Base-by-base conservation (phyloP, 1,284 basidiomycete species). In the Boletus smithii region DNA sequence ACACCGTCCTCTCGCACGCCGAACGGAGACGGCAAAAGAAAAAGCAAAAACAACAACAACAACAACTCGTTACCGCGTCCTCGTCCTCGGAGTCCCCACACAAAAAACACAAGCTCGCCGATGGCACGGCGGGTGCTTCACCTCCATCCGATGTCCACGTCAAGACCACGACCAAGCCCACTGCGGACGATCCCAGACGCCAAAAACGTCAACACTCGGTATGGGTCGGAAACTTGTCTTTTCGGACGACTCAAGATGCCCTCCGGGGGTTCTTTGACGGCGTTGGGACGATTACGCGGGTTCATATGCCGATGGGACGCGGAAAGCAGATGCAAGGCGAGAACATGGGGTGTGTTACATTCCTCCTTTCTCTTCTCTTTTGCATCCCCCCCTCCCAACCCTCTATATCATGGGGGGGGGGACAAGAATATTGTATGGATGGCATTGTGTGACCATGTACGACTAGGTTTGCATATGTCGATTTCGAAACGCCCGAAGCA, bases 161-260 rank as follows among this genome's bases (percentile, higher is more conserved):
- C 38, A 27, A 18, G 4, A 2, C 23, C 27, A 34, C 26, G 0
- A n/a, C 62, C 27, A 42, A 42, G 30, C 4, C 17, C 3, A 32
- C 30, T 13, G 3, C 32, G 13, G 34, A 51, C 55, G 49, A 59
- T 40, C 27, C 53, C 11, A 55, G 54, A 17, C 45, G 55, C 2
- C 46, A 27, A 29, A 72, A 81, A 66, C 78, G 83, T 33, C 81
- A 91, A 61, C 85, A 92, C 60, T 92, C 90, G 3, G 76, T 99
- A 30, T 99, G 95, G 91, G 84, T 98, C 31, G 95, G 97, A 37
- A 99, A 99, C 68, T 65, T 99, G 62, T 81, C 90, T 16, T 99
- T 91, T 77, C 89, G 89, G 68, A 97, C 95, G 16, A 90, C 85
- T 0, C 70, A 79, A 40, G 83, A 87, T 13, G 72, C 81, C 8